A percentile compares a stretch with the other conserved stretches of the same genome.
Conservation (phyloP, 768 basidiomycete genomes). For the Inosperma sp. region DNA sequence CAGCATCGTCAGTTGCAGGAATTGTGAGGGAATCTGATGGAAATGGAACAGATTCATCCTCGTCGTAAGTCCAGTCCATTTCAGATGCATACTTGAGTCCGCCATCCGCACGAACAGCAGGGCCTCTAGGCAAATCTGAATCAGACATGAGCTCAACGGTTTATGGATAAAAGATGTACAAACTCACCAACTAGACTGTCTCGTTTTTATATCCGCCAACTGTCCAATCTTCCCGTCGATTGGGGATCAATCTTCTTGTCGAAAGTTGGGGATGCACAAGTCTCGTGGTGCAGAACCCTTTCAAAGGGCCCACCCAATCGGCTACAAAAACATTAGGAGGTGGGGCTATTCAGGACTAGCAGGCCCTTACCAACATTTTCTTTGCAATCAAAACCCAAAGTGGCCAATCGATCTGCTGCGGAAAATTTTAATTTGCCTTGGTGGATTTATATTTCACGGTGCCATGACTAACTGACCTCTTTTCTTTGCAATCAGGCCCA, state of each 20-base stretch:
- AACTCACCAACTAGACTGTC: slow-evolving; percentile 2
- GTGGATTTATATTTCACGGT: not conserved
- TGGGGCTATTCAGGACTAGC: not conserved
- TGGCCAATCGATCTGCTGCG: not conserved
- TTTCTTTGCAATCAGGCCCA: not conserved
- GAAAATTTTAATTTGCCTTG: not conserved
- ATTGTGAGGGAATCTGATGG: not conserved
- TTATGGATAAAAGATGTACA: not conserved
- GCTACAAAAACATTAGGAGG: not conserved
- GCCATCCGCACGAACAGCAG: slow-evolving; percentile 3
- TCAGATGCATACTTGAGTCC: slow-evolving; percentile 4
- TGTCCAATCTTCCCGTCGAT: not conserved
- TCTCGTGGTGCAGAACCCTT: not conserved
- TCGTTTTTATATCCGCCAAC: not conserved
- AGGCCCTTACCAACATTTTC: not conserved
- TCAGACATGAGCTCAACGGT: not conserved
- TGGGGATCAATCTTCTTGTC: not conserved
- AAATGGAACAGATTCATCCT: slow-evolving; percentile 1
- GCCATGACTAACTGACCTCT: not conserved
- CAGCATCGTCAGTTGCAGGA: not conserved
- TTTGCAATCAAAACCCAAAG: not conserved
- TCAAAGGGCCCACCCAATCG: slow-evolving; percentile 2
- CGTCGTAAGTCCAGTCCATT: slow-evolving; percentile 4
- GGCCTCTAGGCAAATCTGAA: slow-evolving; percentile 1
- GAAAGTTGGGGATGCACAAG: not conserved